Conservation (phyloP, 1,139 yeast genomes). For the Williopsis jadinii region DNA sequence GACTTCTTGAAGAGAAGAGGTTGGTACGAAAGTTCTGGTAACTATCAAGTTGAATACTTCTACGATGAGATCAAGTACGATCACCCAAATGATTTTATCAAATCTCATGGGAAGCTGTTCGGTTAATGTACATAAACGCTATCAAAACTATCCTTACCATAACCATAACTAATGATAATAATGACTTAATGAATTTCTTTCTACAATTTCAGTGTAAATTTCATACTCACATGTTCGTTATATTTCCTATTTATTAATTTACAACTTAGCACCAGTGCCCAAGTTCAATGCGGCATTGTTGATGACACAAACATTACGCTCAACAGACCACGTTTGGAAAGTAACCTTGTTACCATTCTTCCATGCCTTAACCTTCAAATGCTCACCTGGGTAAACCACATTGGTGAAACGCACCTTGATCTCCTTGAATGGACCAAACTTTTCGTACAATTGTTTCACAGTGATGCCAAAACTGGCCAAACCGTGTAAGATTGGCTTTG, state of each 20-base stretch:
- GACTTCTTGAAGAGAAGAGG: conserved; percentile 42
- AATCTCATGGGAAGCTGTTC: conserved; percentile 3
- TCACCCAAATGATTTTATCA: conserved; percentile 16
- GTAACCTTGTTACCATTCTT: conserved; percentile 61
- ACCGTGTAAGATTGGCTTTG: conserved; percentile 87
- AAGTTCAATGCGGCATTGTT: conserved; percentile 85
- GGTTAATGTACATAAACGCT: background rate
- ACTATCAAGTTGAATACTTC: conserved; percentile 62
- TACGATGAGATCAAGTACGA: conserved; percentile 30
- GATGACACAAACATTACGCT: conserved; percentile 73
- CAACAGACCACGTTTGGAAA: conserved; percentile 80
- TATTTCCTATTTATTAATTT: background rate
- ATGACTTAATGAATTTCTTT: background rate
- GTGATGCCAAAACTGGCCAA: conserved; percentile 82
- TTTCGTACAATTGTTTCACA: conserved; percentile 68
- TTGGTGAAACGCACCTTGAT: conserved; percentile 89
- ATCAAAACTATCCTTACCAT: no score
- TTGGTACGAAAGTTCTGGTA: conserved; percentile 52
- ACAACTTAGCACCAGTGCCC: conserved; percentile 10
- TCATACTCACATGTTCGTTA: background rate
- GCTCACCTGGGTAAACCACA: conserved; percentile 96
- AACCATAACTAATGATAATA: background rate
- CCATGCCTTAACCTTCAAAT: conserved; percentile 80
- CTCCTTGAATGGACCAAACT: conserved; percentile 78
- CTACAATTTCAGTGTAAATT: background rate